phyloP scores from a whole-genome alignment of 2,329 filamentous ascomycete genomes.

The Epichloe sp. region DNA sequence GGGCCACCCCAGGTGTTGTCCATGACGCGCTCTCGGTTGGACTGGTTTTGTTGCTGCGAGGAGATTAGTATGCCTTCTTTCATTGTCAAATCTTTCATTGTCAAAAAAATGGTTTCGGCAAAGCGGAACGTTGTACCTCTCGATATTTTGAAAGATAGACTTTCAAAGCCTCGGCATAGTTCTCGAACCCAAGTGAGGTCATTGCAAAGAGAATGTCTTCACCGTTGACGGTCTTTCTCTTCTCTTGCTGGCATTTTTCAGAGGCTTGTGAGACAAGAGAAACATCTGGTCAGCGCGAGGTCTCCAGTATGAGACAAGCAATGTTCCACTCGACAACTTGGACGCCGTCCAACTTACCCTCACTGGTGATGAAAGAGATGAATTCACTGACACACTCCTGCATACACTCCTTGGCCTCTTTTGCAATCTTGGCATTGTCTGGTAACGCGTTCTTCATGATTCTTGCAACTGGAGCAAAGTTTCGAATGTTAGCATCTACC shows the following conservation, averaged over 20 bases:
- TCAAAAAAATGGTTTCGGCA: background rate
- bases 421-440: slow-evolving; percentile 97
- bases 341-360: slow-evolving; percentile 50
- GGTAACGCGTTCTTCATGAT: slow-evolving; percentile 98
- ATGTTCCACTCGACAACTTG: background rate
- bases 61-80: background rate
- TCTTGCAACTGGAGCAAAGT: slow-evolving; percentile 89
- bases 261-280: slow-evolving; percentile 49
- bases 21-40: slow-evolving; percentile 26
- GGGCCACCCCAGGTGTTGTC: slow-evolving; percentile 20
- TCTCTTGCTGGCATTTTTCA: slow-evolving; percentile 98
- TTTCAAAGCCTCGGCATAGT: slow-evolving; percentile 95
- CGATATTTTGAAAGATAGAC: slow-evolving; percentile 96
- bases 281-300: background rate
- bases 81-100: background rate
- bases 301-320: background rate
- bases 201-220: slow-evolving; percentile 98
- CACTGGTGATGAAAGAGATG: slow-evolving; percentile 98
- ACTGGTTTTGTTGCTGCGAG: slow-evolving; percentile 27
- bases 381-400: slow-evolving; percentile 99
- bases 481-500: slow-evolving; percentile 85
- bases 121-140: slow-evolving; percentile 54
- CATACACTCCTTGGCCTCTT: slow-evolving; percentile 99
- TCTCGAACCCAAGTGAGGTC: slow-evolving; percentile 97
- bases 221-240: slow-evolving; percentile 97